Evolutionary conservation across 768 basidiomycete genomes (phyloP).

Genomic region (Suillus decipiens): DNA sequence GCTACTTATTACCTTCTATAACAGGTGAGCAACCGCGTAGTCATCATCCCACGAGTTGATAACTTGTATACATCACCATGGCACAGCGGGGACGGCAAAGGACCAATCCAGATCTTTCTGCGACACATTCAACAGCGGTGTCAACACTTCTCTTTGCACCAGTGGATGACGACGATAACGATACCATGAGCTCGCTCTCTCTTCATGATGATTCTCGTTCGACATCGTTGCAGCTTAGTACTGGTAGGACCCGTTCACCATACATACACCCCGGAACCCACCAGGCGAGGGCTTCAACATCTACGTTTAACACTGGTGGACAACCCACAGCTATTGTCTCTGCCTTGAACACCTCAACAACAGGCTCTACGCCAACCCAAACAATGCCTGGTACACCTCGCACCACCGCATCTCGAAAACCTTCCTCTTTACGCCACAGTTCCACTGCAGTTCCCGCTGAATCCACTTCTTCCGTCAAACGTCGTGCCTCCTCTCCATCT

Average conservation of each 20-base stretch:
- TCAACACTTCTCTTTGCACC: slow-evolving; percentile 13
- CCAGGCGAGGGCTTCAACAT: slow-evolving; percentile 37
- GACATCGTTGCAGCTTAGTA: slow-evolving; percentile 5
- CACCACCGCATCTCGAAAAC: slow-evolving; percentile 27
- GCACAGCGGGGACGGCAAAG: slow-evolving; percentile 7
- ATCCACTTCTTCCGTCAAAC: slow-evolving; percentile 26
- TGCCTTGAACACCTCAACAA: not conserved
- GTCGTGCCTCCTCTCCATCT: slow-evolving; percentile 30
- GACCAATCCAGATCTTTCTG: slow-evolving; percentile 7
- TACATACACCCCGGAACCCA: slow-evolving; percentile 37
- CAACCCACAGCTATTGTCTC: slow-evolving; percentile 15
- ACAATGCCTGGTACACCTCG: slow-evolving; percentile 29
- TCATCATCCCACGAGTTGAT: not conserved
- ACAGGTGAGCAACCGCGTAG: not conserved
- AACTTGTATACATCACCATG: slow-evolving; percentile 3
- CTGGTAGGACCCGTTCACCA: slow-evolving; percentile 34
- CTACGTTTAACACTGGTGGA: slow-evolving; percentile 36
- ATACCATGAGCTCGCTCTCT: slow-evolving; percentile 25
- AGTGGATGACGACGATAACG: slow-evolving; percentile 25
- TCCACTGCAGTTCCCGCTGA: slow-evolving; percentile 33
- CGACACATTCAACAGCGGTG: not conserved
- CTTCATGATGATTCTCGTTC: slow-evolving; percentile 12
- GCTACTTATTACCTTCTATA: not conserved
- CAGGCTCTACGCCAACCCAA: slow-evolving; percentile 13
- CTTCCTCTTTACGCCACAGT: slow-evolving; percentile 32